Evolutionary conservation across 129 eudicot species (phyloP).

Genomic region (Pseudognaphalium luteoalbum): DNA sequence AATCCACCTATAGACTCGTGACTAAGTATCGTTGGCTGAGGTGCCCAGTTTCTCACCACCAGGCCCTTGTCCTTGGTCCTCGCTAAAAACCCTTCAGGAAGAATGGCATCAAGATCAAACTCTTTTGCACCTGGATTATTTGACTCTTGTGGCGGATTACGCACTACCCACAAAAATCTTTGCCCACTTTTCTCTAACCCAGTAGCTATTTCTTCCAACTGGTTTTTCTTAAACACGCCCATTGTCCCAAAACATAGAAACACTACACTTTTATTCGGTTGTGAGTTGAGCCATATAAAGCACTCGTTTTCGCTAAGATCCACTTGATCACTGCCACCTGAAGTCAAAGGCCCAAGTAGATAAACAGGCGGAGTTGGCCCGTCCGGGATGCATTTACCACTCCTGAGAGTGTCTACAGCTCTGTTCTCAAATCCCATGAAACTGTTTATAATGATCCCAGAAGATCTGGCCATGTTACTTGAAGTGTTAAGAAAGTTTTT

Average conservation of each 20-base stretch:
- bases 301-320: conserved; percentile 34
- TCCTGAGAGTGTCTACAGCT: conserved; percentile 37
- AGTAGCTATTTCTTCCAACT: conserved; percentile 55
- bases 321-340: neutral
- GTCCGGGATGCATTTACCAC: conserved; percentile 41
- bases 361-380: conserved; percentile 53
- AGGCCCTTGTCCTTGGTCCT: conserved; percentile 49
- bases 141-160: conserved; percentile 42
- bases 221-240: conserved; percentile 51
- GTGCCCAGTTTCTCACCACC: conserved; percentile 67
- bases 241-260: conserved; percentile 72
- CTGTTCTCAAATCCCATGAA: conserved; percentile 44
- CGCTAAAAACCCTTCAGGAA: conserved; percentile 59
- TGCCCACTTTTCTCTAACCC: conserved; percentile 67
- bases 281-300: conserved; percentile 58
- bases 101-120: conserved; percentile 40
- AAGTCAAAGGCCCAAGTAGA: conserved; percentile 57
- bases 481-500: conserved; percentile 34
- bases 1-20: conserved; percentile 75
- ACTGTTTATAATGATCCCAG: conserved; percentile 48
- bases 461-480: conserved; percentile 29
- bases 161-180: conserved; percentile 76
- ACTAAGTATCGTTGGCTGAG: conserved; percentile 48
- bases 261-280: conserved; percentile 65
- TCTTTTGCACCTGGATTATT: conserved; percentile 30